These are phyloP conservation scores for peach (Prunus persica) DNA, from an alignment of 306 rosid genomes.

Conservation along the genomic window DNA sequence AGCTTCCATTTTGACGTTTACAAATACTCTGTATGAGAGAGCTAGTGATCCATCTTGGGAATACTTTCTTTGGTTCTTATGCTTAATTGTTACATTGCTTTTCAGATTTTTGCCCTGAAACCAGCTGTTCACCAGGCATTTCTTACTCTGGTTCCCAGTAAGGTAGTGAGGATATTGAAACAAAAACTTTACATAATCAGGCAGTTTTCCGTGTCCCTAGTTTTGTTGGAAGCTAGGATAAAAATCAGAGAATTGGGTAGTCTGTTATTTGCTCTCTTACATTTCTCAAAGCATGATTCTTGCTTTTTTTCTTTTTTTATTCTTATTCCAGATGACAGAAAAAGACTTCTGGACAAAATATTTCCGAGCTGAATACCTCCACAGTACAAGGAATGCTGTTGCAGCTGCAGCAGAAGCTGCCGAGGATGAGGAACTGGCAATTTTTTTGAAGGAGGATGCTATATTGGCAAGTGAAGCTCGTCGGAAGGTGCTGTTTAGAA, in stretches of 20 bases:
- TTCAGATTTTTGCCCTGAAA: slow-evolving; percentile 88
- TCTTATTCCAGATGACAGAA: slow-evolving; percentile 69
- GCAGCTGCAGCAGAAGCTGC: slow-evolving; percentile 99
- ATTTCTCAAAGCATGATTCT: slow-evolving; percentile 4
- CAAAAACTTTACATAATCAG: slow-evolving; percentile 10
- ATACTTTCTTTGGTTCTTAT: not conserved
- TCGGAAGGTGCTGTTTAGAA: slow-evolving; percentile 54
- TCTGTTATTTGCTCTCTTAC: slow-evolving; percentile 4
- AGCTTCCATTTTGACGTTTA: not conserved
- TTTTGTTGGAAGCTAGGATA: not conserved
- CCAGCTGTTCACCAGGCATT: slow-evolving; percentile 96
- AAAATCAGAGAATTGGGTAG: not conserved
- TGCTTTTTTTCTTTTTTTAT: slow-evolving; percentile 1
- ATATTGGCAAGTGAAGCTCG: slow-evolving; percentile 83
- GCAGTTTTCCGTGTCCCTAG: slow-evolving; percentile 5
- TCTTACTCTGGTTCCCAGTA: slow-evolving; percentile 72
- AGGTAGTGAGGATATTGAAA: slow-evolving; percentile 50
- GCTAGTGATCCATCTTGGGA: slow-evolving; percentile 4
- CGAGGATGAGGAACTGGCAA: slow-evolving; percentile 95
- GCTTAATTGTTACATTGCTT: slow-evolving; percentile 21
- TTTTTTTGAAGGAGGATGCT: slow-evolving; percentile 84
- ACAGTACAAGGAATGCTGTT: slow-evolving; percentile 68
- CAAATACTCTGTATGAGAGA: not conserved
- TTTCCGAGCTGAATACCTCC: slow-evolving; percentile 91
- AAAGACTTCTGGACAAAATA: slow-evolving; percentile 94